phyloP scores from a whole-genome alignment of 441 rosid genomes.

The Biscutella laevigata region DNA sequence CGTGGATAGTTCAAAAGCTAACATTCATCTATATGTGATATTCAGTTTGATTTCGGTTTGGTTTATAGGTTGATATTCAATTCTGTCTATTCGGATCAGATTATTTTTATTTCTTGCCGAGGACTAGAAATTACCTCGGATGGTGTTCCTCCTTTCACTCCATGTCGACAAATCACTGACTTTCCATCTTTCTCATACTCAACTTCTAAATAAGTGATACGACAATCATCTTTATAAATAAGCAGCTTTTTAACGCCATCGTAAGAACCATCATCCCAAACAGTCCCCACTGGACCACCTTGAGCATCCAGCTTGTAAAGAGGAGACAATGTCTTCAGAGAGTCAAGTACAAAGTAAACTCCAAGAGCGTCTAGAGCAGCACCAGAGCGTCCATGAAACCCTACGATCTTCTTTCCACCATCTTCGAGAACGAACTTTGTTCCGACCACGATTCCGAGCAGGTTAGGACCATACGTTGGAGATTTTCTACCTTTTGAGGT shows the following conservation, averaged over 20 bases:
- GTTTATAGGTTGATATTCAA: too few relatives aligned
- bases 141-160: constrained; percentile 9
- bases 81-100: too few relatives aligned
- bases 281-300: constrained; percentile 12
- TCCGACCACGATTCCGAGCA: constrained; percentile 3
- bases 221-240: constrained; percentile 3
- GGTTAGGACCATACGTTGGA: constrained; percentile 16
- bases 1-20: too few relatives aligned
- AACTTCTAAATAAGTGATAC: constrained; percentile 15
- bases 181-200: constrained; percentile 15
- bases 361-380: constrained; percentile 22
- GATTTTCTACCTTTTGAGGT: constrained; percentile 22
- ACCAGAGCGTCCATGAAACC: constrained; percentile 19
- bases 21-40: too few relatives aligned
- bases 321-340: neutral
- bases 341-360: neutral
- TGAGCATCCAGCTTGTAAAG: constrained; percentile 20
- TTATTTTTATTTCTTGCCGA: too few relatives aligned
- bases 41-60: too few relatives aligned
- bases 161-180: neutral
- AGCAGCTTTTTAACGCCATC: neutral
- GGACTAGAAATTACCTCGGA: constrained; percentile 14
- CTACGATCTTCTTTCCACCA: constrained; percentile 10
- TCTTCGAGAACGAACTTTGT: constrained; percentile 12
- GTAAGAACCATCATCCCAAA: constrained; percentile 24